Evolutionary conservation across 495 filamentous ascomycete species (phyloP).

Genomic region (Penicillium pancosmium): DNA sequence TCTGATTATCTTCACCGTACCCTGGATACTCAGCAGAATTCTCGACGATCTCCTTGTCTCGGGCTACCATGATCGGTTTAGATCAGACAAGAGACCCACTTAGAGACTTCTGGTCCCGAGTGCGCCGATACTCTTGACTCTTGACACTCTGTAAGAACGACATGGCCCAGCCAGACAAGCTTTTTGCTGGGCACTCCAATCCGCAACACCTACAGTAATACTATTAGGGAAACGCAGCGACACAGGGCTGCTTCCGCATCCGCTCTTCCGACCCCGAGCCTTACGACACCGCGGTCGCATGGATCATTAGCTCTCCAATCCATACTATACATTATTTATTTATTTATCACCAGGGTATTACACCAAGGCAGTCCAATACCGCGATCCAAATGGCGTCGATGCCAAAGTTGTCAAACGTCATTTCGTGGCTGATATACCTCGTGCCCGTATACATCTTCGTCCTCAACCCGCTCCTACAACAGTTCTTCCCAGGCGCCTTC

Average conservation of each 20-base stretch:
- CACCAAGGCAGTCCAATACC: background rate
- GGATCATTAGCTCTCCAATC: background rate
- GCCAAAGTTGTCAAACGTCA: slow-evolving; percentile 33
- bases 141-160: slow-evolving; percentile 8
- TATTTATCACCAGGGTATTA: slow-evolving; percentile 2
- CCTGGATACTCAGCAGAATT: background rate
- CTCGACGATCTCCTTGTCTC: slow-evolving; percentile 6
- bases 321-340: slow-evolving; percentile 1
- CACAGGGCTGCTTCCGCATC: background rate
- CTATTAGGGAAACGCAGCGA: background rate
- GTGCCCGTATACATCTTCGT: slow-evolving; percentile 46
- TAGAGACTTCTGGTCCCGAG: slow-evolving; percentile 6
- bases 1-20: background rate
- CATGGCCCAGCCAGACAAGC: slow-evolving; percentile 8
- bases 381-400: slow-evolving; percentile 24
- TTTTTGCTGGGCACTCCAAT: background rate
- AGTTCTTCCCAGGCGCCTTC: slow-evolving; percentile 11
- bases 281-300: slow-evolving; percentile 1
- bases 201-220: background rate
- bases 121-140: background rate
- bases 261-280: background rate
- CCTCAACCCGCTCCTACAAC: slow-evolving; percentile 26
- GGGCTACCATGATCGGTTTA: slow-evolving; percentile 18
- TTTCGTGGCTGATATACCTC: slow-evolving; percentile 44
- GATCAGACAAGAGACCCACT: slow-evolving; percentile 20